Evolutionary conservation across 2,329 filamentous ascomycete genomes (phyloP).

Genomic region (Alternaria atra): DNA sequence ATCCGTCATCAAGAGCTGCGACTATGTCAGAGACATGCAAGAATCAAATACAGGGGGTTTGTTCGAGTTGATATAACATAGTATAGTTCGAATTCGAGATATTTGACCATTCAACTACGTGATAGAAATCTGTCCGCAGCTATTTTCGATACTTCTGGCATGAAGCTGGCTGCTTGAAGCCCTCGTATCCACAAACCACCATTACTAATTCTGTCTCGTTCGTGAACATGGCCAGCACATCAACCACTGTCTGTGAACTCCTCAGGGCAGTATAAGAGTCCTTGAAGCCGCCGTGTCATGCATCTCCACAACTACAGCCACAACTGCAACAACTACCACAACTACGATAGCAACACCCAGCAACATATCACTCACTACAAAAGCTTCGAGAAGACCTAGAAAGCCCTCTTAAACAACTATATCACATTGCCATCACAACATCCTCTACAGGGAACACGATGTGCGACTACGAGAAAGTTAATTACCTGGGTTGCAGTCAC

Average conservation of each 20-base stretch:
- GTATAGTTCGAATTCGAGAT: too few relatives aligned
- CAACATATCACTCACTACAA: too few relatives aligned
- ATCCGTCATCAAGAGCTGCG: not conserved
- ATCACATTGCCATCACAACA: too few relatives aligned
- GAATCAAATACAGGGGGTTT: not conserved
- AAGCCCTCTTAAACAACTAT: too few relatives aligned
- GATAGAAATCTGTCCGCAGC: not conserved
- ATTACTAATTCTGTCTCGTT: not conserved
- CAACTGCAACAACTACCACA: not conserved
- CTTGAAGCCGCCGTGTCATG: not conserved
- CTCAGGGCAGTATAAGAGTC: not conserved
- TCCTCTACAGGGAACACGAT: not conserved
- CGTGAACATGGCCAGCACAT: not conserved
- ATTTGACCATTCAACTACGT: not conserved
- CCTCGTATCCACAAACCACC: too few relatives aligned
- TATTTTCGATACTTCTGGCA: not conserved
- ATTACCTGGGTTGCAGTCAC: not conserved
- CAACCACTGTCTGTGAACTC: not conserved
- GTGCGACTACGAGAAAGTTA: not conserved
- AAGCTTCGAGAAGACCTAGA: too few relatives aligned
- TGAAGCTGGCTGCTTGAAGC: not conserved
- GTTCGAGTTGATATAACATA: not conserved
- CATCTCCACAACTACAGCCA: not conserved
- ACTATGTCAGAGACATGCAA: not conserved
- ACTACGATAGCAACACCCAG: too few relatives aligned